Evolutionary conservation across 495 filamentous ascomycete species (phyloP), one percentile per base, ranked within the genome.

Genomic region (Podospora pseudoanserina): DNA sequence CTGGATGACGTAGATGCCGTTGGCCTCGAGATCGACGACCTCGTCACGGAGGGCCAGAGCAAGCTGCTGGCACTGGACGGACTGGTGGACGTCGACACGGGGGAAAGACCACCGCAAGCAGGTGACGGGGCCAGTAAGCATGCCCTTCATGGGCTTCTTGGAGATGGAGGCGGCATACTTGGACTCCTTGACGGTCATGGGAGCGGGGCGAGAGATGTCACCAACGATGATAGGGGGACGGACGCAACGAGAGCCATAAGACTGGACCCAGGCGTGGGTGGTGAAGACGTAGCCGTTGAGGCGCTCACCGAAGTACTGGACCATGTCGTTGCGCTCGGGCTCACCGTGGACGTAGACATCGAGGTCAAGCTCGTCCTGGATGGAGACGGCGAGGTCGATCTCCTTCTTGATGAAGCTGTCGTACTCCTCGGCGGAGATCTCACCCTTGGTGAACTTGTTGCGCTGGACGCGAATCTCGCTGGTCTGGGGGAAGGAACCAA

Each of bases 111-210:
- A 99, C 75, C 95, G 90, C 73, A 99, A 84, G 81, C 95, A 98
- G 78, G 95, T 99, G 83, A 99, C 95, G 69, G 95, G 95, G 62
- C 95, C 95, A 81, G 95, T 99, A 78, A 99, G 90, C 95, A 99
- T 99, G 80, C 95, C 95, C 91, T 99, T 99, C 92, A 95, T 98
- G 80, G 95, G 94, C 87, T 97, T 97, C 85, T 91, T 94, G 78
- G 94, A 92, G 83, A 97, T 88, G 55, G 91, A 93, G 66, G 91
- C 93, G 71, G 95, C 95, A 80, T 96, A 99, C 86, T 98, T 95
- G 79, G 93, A 97, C 87, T 99, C 95, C 89, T 98, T 99, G 82
- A 99, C 95, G 70, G 96, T 97, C 96, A 99, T 99, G 64, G 95
- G 91, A 67, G 86, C 87, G 32, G 95, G 95, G 74, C 95, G 94